Conservation (phyloP, 352 stramenopile species). For the Phytophthora sansomeana region DNA sequence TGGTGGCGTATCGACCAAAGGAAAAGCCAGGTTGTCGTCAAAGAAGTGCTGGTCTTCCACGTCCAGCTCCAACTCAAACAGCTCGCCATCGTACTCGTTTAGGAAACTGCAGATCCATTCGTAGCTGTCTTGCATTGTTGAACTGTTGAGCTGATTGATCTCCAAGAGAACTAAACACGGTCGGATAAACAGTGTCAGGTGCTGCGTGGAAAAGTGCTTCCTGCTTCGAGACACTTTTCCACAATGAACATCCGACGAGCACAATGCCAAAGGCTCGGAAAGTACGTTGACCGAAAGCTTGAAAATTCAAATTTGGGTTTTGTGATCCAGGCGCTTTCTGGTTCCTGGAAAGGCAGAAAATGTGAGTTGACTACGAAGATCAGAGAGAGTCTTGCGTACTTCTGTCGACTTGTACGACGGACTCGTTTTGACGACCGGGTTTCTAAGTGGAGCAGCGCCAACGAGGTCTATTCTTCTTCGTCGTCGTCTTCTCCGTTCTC, state of each 20-base stretch:
- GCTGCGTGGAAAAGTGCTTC: no score
- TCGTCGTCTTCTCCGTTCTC: constrained; percentile 13
- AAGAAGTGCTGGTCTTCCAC: constrained; percentile 40
- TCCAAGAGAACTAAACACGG: no score
- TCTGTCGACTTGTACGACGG: no score
- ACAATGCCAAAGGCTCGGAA: no score
- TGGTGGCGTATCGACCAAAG: not conserved
- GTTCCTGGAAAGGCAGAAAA: no score
- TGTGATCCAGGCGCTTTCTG: no score
- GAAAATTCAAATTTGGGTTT: constrained; percentile 4
- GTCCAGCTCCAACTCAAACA: constrained; percentile 48
- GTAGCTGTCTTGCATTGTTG: constrained; percentile 14
- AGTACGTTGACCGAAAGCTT: not conserved
- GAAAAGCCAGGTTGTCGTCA: constrained; percentile 32
- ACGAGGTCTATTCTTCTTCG: not conserved
- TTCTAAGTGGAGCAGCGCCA: not conserved
- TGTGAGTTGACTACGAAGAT: no score
- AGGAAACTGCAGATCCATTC: constrained; percentile 43
- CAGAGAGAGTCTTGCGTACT: no score
- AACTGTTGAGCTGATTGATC: no score
- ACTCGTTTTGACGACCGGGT: no score
- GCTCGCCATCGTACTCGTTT: constrained; percentile 29
- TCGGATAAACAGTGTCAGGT: no score
- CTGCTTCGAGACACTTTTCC: not conserved
- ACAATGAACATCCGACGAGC: not conserved